These are phyloP conservation scores for Trichosporon asahii DNA, from an alignment of 1,284 basidiomycete species.

Conservation along the genomic window DNA sequence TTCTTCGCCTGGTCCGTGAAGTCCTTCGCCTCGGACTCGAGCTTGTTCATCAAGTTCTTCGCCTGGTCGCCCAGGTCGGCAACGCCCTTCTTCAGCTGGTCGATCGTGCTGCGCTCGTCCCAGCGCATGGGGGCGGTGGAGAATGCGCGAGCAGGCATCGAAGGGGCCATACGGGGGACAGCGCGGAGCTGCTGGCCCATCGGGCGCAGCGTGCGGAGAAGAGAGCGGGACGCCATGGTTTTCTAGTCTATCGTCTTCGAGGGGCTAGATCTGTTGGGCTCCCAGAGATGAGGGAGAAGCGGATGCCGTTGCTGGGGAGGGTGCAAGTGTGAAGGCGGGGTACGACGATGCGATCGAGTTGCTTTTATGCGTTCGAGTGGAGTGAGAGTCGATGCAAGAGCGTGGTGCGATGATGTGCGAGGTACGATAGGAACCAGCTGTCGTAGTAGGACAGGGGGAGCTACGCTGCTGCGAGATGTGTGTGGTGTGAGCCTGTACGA, in stretches of 20 bases:
- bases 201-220: conserved; percentile 2
- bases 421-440: not conserved
- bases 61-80: conserved; percentile 2
- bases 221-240: not conserved
- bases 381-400: not conserved
- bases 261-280: not conserved
- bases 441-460: not conserved
- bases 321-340: not conserved
- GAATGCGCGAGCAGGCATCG: not conserved
- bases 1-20: conserved; percentile 1
- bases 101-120: not conserved
- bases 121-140: not conserved
- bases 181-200: conserved; percentile 3
- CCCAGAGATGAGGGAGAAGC: not conserved
- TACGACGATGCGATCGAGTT: not conserved
- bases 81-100: not conserved
- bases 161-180: not conserved
- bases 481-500: not conserved
- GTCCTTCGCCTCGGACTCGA: not conserved
- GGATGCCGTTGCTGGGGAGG: not conserved
- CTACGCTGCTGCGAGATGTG: not conserved
- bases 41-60: not conserved
- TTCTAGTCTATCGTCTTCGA: not conserved
- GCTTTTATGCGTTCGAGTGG: not conserved
- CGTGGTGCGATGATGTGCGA: not conserved